Evolutionary conservation across 2,329 filamentous ascomycete species (phyloP).

Genomic region (Gnomoniopsis smithogilvyi): DNA sequence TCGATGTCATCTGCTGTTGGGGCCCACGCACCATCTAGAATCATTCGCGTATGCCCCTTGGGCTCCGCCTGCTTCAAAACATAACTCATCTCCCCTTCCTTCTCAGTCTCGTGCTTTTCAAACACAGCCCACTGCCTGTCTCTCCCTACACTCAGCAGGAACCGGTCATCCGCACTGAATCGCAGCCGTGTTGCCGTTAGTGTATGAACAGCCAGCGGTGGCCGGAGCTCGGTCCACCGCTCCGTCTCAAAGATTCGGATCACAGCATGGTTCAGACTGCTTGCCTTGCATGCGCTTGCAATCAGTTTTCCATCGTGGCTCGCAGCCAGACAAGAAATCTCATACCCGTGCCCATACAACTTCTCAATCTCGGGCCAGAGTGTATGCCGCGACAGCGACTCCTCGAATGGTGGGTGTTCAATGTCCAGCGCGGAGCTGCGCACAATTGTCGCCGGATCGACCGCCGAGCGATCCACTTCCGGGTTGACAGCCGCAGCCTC

Average conservation of each 20-base stretch:
- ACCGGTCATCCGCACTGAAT: conserved; percentile 72
- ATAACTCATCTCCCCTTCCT: conserved; percentile 42
- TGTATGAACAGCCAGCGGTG: conserved; percentile 78
- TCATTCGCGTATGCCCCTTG: conserved; percentile 91
- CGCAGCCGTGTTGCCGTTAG: conserved; percentile 80
- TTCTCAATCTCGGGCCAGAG: conserved; percentile 97
- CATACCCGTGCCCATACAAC: conserved; percentile 95
- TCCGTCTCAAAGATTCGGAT: conserved; percentile 86
- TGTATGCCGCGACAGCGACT: conserved; percentile 83
- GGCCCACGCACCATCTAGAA: conserved; percentile 83
- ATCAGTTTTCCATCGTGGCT: conserved; percentile 72
- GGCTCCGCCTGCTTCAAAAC: conserved; percentile 61
- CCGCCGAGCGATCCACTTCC: conserved; percentile 48
- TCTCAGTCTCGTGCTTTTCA: conserved; percentile 40
- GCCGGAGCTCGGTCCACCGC: conserved; percentile 83
- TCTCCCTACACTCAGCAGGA: conserved; percentile 82
- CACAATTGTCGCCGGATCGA: conserved; percentile 54
- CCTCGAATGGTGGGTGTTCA: conserved; percentile 78
- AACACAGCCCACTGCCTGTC: conserved; percentile 93
- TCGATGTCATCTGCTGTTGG: conserved; percentile 39
- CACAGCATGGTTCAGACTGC: conserved; percentile 89
- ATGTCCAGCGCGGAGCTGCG: conserved; percentile 61
- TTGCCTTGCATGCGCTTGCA: conserved; percentile 90
- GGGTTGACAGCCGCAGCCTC: conserved; percentile 31
- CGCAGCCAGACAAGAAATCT: conserved; percentile 83